Evolutionary conservation across 192 early-diverging fungal genomes (phyloP), one percentile per base, ranked within the genome.

Genomic region (Kickxella alabastrina): DNA sequence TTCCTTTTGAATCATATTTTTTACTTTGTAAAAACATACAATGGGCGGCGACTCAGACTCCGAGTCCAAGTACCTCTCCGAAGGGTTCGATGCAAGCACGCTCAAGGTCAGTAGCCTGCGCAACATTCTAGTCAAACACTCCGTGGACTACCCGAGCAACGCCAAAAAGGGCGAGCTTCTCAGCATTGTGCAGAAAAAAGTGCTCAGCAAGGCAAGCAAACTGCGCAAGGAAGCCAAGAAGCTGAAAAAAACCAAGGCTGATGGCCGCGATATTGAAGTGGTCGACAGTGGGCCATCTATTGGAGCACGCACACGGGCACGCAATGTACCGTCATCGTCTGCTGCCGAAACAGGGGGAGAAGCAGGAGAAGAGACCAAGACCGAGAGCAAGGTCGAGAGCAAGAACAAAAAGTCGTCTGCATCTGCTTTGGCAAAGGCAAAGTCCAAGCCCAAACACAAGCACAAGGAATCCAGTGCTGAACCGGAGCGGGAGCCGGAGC

Each of bases 101-200:
- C 46, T 78, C 5, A 70, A 65, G 17, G 65, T 78, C 37, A 51
- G 54, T 29, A 19, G 45, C 10, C 49, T 78, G 19, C 63, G 75
- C 25, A 55, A 56, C 25, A 39, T 78, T 14, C 53, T 78, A 8
- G 50, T 57, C 39, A 62, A 67, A 32, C 75, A 78, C 51, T 23
- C 48, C 0, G 68, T 78, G 1, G 67, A 49, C 27, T 78, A 51
- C 42, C 63, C 63, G 6, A 56, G 52, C 22, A 59, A 62, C 37
- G 68, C 68, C 29, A 78, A 78, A 29, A 78, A 78, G 43, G 19
- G 43, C 27, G 68, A 67, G 56, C 38, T 78, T 3, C 3, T 78
- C 18, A 56, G 24, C 0, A 29, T 78, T 10, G 29, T 78, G 0
- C 43, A 66, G 14, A 31, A 37, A 3, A 32, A 36, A 0, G 62